Evolutionary conservation across 352 stramenopile species (phyloP), one percentile per base, ranked within the genome.

Genomic region (Globisporangium emineosum): DNA sequence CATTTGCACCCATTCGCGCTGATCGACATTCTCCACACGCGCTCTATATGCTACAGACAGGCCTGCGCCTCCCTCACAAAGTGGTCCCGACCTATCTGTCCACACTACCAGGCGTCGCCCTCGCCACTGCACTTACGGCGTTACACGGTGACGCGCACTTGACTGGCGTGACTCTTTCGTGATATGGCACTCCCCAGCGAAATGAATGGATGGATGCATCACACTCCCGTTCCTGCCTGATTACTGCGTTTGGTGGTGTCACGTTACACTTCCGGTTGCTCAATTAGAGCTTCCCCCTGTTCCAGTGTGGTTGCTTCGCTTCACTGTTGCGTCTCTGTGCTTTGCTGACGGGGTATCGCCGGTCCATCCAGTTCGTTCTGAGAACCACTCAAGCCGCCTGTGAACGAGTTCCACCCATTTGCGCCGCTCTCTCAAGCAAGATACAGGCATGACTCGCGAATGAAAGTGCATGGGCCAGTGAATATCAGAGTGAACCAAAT

Each of bases 351-450:
- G 52, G n/a, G n/a, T 30, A 58, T 43, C 32, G 42, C 42, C 42
- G 45, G 42, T 30, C 30, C 52, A 58, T 21, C 52, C 19, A 13
- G 30, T 32, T 35, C 25, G 30, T 58, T 58, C 52, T 58, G 52
- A 58, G 52, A 58, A 58, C 52, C 52, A 58, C 30, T 21, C 52
- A 58, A 58, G 52, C 52, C 30, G 10, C 52, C 52, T 58, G 52
- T 23, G 52, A 43, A 23, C 30, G 52, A 58, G 52, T 58, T 58
- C 52, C 52, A 58, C n/a, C 30, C 52, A 58, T 58, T 58, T 58
- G 19, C 8, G 50, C 50, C 25, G 17, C 25, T 30, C 49, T 9
- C 10, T 15, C 9, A 13, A 15, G 25, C 51, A 40, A 58, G 52
- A 58, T 58, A n/a, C 30, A 45, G 21, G 19, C 15, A 3, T 52